Percentiles rank a stretch among this genome's conserved stretches.
These are phyloP conservation scores for Papiliotrema nemorosa DNA, from an alignment of 1,284 basidiomycete genomes.

Conservation along the genomic window DNA sequence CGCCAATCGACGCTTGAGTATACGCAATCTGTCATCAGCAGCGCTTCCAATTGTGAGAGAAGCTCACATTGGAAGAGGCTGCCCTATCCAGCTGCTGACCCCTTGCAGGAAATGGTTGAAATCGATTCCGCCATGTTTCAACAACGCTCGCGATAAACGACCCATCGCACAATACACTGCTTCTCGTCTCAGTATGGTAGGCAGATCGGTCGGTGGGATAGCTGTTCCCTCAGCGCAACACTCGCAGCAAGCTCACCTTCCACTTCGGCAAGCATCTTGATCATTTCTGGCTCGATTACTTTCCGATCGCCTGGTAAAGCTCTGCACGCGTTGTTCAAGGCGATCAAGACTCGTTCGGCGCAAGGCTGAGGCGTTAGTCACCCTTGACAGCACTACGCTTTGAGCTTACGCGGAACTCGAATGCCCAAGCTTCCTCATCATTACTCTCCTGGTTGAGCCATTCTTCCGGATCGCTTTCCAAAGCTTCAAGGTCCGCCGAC, in stretches of 20 bases:
- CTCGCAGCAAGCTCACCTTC: conserved; percentile 52
- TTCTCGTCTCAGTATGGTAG: conserved; percentile 71
- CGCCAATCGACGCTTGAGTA: conserved; percentile 82
- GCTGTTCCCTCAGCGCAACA: conserved; percentile 19
- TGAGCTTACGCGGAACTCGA: conserved; percentile 65
- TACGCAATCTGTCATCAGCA: conserved; percentile 61
- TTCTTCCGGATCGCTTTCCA: conserved; percentile 82
- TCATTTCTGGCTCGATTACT: conserved; percentile 66
- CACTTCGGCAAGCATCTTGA: conserved; percentile 57
- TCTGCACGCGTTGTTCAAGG: conserved; percentile 69
- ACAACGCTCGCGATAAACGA: conserved; percentile 66
- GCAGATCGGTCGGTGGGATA: conserved; percentile 55
- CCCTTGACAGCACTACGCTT: conserved; percentile 5
- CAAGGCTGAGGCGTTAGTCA: conserved; percentile 58
- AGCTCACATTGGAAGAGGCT: conserved; percentile 35
- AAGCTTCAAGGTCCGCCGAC: conserved; percentile 68
- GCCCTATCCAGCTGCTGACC: conserved; percentile 34
- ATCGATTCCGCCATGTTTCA: conserved; percentile 36
- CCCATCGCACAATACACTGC: conserved; percentile 84
- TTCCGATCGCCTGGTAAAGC: conserved; percentile 52
- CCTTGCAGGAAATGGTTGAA: conserved; percentile 36
- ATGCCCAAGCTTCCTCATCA: conserved; percentile 85
- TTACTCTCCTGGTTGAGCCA: conserved; percentile 77
- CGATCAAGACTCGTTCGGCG: conserved; percentile 78
- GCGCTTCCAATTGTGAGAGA: not conserved